A percentile compares a stretch with the other conserved stretches of the same genome.
These are phyloP conservation scores for Colletotrichum sp. DNA, from an alignment of 2,329 filamentous ascomycete genomes.

Conservation along the genomic window DNA sequence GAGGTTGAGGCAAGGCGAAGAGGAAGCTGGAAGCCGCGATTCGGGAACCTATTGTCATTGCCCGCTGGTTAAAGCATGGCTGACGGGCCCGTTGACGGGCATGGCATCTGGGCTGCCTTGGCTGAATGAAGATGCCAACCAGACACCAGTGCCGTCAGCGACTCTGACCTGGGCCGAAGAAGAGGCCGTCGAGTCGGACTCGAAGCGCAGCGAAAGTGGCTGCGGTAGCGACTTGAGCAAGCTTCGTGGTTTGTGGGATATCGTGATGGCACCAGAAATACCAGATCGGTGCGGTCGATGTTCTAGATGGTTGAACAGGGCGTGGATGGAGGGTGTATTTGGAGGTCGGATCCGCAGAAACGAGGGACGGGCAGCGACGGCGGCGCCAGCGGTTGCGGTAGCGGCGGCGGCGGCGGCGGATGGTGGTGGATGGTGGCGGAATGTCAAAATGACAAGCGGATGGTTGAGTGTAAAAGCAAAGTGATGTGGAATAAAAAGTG, in stretches of 20 bases:
- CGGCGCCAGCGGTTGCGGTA: neutral
- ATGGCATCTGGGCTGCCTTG: slow-evolving; percentile 47
- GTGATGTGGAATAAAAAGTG: neutral
- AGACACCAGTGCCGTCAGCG: slow-evolving; percentile 18
- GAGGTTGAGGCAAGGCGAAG: slow-evolving; percentile 30
- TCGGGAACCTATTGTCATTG: slow-evolving; percentile 40
- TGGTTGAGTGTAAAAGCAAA: neutral
- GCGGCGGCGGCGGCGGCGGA: neutral
- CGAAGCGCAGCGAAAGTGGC: neutral
- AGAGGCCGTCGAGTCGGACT: neutral
- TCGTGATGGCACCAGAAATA: neutral
- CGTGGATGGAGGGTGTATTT: neutral
- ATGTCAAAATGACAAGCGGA: neutral
- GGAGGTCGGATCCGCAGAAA: neutral
- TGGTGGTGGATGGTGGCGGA: neutral
- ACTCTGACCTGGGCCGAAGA: slow-evolving; percentile 2
- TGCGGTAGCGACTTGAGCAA: neutral
- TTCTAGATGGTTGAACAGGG: neutral
- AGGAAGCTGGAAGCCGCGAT: slow-evolving; percentile 16
- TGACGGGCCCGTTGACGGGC: slow-evolving; percentile 38
- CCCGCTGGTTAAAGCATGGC: slow-evolving; percentile 49
- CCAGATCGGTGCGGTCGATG: neutral
- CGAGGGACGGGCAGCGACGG: neutral
- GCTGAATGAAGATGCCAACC: slow-evolving; percentile 15
- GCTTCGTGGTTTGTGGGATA: neutral